Base-by-base conservation (phyloP, 2,329 filamentous ascomycete species). In the Myriosclerotinia curreyana region DNA sequence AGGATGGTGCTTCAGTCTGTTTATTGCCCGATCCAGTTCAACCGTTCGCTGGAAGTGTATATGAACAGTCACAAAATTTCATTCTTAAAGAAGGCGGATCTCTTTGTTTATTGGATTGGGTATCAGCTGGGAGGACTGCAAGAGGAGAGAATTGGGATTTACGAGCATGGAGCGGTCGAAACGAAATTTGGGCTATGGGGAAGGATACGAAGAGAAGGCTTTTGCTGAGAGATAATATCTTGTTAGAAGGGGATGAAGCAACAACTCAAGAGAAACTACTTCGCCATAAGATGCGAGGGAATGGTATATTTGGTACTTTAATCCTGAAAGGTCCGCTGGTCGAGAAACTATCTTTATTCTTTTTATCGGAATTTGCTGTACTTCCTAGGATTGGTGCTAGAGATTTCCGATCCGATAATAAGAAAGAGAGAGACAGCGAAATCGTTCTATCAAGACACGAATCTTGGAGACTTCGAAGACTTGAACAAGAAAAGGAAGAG, bases 61-160 rank as follows among this genome's bases (percentile, higher is more conserved):
- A 96, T 76, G 85, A 89, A 70, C 95, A 98, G 77, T 82, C 80
- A 20, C 95, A 98, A 76, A 83, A 86, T 25, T 97, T 97, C 76
- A 83, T 83, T 44, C 76, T 88, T 59, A 79, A 79, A 9, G 77
- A 79, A 11, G 76, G 73, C 7, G 84, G 81, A 70, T 86, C 88
- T 49, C 77, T 98, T 17, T 96, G 92, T 73, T 82, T 96, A 2
- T 79, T 96, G 53, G 95, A 99, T 76, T 99, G 95, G 95, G 92
- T 98, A 8, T 96, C 88, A 2, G 90, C 94, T 73, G 95, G 95
- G 9, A 86, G 95, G 22, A 85, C 82, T 5, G 93, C 95, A 5
- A 85, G 90, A 54, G 93, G 92, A 31, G 95, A 99, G 77, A 83
- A 91, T 68, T 99, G 95, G 95, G 88, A 87, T 70, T 87, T 97